Base-by-base conservation (phyloP, 139 green algal species). In the Nannochloris sp. region DNA sequence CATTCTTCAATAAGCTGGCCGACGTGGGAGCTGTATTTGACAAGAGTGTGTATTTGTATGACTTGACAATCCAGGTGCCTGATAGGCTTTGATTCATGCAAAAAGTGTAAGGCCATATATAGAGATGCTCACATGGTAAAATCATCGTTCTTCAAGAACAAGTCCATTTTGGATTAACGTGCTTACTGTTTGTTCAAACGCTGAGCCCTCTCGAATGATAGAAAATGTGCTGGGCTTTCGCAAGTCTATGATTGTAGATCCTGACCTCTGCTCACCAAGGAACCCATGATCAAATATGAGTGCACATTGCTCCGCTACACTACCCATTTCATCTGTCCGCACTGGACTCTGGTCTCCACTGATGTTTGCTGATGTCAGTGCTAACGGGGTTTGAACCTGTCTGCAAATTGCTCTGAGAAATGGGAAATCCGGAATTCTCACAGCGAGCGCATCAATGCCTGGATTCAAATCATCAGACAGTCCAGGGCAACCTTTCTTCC, bases 241-340 rank as follows among this genome's bases (percentile, higher is more conserved):
- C 8, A 92, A 72, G 69, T 92, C 85, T 5, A 92, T 20, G 4
- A 92, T 66, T 2, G 85, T 92, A 30, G 82, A 89, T 16, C 85
- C 85, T 2, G 49, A 20, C 23, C 75, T 61, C 11, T 31, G 14
- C 10, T 51, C 63, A 2, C 28, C 65, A 0, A 57, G n/a, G 25
- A 45, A 53, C 1, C 79, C 80, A 16, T 51, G 78, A 40, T 92
- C 79, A 75, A 86, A 90, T 26, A 92, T 77, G 0, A 73, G 69
- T 20, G 51, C 65, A 61, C 81, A 89, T 20, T 46, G 17, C 5
- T 68, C 63, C 80, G 82, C 90, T 55, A 92, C 67, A 17, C 57
- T 46, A 53, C 51, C 6, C 55, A 91, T 90, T 44, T 91, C 78
- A 3, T 31, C 20, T 2, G 81, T 61, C 16, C 36, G 14, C 16